Base-by-base conservation (phyloP, 2,329 filamentous ascomycete species). In the Aspergillus pseudonomiae region DNA sequence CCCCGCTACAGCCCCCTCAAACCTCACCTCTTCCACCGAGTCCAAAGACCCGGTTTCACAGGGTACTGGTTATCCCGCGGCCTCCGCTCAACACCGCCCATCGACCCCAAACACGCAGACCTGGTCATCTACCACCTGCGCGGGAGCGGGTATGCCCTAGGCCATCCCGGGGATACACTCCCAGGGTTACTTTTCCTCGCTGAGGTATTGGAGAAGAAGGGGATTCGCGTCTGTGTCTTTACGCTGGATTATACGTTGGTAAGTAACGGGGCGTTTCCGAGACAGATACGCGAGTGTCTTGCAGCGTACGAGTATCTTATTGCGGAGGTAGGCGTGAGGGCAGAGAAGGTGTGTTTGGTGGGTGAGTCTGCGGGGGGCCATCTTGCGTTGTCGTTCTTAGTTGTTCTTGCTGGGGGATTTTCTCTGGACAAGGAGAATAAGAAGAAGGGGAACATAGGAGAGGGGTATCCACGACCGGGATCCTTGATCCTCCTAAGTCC, bases 171-270 rank as follows among this genome's bases (percentile, higher is more conserved):
- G 6, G 67, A 57, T 32, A 61, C 62, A 2, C 65, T 67, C 12
- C 67, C 68, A 0, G 68, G 67, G 28, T 61, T 66, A 30, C 52
- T 65, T 14, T 68, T 68, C 21, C 45, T 68, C 32, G 69, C 67
- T 14, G 66, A 70, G 53, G 57, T 69, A 10, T 53, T 68, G 5
- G 59, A 64, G n/a, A 32, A 58, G 6, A 46, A 60, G 74, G 79
- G 21, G 93, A 92, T 72, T 91, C 91, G 1, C 0, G 55, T 50
- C 5, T 90, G 91, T n/a, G 85, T 95, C 5, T 93, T 95, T 70
- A 87, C 90, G 0, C 80, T 95, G 3, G 91, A 95, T 63, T 96
- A 96, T 73, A 92, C 89, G 0, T 82, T 95, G 0, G 90, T 93
- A 0, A 91, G 91, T 1, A 89, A 93, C 65, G 84, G 85, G 10